Base-by-base conservation (phyloP, 306 rosid species). In the Ammopiptanthus mongolicus region DNA sequence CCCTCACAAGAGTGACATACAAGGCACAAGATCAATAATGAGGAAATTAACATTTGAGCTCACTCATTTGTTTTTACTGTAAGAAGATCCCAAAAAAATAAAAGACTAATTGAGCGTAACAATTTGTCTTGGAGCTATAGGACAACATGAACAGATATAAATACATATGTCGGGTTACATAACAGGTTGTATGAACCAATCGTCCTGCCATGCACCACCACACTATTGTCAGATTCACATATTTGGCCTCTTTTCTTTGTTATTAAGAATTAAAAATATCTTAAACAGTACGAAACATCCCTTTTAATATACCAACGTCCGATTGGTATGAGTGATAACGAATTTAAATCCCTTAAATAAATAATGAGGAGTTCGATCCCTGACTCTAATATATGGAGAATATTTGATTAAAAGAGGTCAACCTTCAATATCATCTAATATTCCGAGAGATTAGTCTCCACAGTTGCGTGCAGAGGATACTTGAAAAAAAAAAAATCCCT, bases 11-110 rank as follows among this genome's bases (percentile, higher is more conserved):
- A 73, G 81, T 74, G 72, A 62, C 80, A 53, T 56, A 52, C 74
- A 82, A 51, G 69, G 8, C 75, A 69, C 67, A 69, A 75, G 62
- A 74, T 65, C 79, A 46, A 56, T 69, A 57, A 59, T 39, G 44
- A 11, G 46, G 50, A 66, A 55, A 44, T 51, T 29, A 84, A 66
- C 65, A 66, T 56, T 59, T 33, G 36, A 59, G 72, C 23, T 63
- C 44, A 69, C 37, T 59, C 25, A 8, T 37, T 42, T 41, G 51
- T 34, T 75, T 81, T 74, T 48, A 52, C 23, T 56, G 11, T 21
- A 28, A 77, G 50, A 71, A 55, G 57, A 46, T 41, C 31, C 60
- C 2, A 66, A 29, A 52, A 29, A 52, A 59, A 5, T 41, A 29
- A 41, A 55, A 22, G 39, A 46, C 19, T 21, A 3, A 10, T 19